A percentile compares a stretch with the other conserved stretches of the same genome.
phyloP scores from a whole-genome alignment of 768 basidiomycete genomes.

The Daedaleopsis nitida region DNA sequence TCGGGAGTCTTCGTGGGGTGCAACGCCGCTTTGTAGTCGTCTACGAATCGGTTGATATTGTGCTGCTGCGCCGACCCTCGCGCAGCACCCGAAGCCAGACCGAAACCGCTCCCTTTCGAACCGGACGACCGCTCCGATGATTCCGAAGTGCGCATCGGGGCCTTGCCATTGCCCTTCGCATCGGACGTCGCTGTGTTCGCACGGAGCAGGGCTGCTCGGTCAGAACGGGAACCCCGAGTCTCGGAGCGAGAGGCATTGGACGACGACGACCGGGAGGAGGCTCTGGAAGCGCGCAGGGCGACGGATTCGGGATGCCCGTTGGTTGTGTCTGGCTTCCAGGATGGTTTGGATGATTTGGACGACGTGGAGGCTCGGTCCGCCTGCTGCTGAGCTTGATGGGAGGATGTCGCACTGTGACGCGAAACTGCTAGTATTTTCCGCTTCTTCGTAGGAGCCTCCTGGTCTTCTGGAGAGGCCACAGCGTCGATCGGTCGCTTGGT shows the following conservation, averaged over 20 bases:
- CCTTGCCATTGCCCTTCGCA: neutral
- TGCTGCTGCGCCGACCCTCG: neutral
- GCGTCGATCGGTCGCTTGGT: neutral
- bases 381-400: neutral
- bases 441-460: constrained; percentile 13
- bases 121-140: neutral
- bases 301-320: neutral
- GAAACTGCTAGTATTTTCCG: neutral
- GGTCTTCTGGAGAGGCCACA: neutral
- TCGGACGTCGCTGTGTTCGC: neutral
- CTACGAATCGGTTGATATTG: neutral
- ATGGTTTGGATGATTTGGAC: neutral
- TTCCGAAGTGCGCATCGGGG: neutral
- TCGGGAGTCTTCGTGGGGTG: constrained; percentile 8
- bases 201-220: too few relatives aligned
- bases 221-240: neutral
- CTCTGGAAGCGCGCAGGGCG: constrained; percentile 5
- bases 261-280: constrained; percentile 14
- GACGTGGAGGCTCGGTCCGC: neutral
- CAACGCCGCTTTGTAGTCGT: constrained; percentile 1
- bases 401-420: neutral
- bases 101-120: too few relatives aligned
- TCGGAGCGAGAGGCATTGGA: neutral
- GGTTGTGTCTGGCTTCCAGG: neutral
- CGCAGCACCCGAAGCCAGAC: too few relatives aligned